Evolutionary conservation across 768 basidiomycete genomes (phyloP).

Genomic region (Trametes cinnabarina): DNA sequence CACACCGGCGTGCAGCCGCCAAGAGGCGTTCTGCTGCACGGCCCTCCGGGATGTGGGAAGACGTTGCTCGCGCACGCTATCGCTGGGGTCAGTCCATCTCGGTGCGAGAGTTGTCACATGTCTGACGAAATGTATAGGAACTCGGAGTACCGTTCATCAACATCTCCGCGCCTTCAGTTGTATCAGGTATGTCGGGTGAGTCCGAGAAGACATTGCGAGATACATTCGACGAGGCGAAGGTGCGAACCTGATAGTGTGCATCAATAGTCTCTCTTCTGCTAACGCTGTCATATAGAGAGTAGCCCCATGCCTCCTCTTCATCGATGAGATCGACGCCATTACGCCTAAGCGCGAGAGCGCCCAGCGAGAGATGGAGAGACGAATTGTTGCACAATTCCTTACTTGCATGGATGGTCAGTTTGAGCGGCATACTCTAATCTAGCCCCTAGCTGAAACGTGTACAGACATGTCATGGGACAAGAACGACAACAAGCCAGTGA

Average conservation of each 20-base stretch:
- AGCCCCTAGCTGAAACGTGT: neutral
- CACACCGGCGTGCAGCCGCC: slow-evolving; percentile 93
- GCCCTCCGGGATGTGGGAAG: slow-evolving; percentile 97
- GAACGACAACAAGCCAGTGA: slow-evolving; percentile 86
- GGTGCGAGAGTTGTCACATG: neutral
- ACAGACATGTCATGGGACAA: slow-evolving; percentile 95
- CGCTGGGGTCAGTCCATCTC: slow-evolving; percentile 68
- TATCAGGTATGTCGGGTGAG: slow-evolving; percentile 98
- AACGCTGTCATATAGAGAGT: slow-evolving; percentile 57
- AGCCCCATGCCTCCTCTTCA: slow-evolving; percentile 91
- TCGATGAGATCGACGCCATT: slow-evolving; percentile 98
- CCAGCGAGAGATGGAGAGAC: slow-evolving; percentile 95
- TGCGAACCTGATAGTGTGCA: slow-evolving; percentile 31
- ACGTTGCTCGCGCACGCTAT: slow-evolving; percentile 93
- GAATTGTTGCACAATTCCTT: slow-evolving; percentile 95
- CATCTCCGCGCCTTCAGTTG: slow-evolving; percentile 92
- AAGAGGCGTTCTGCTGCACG: slow-evolving; percentile 88
- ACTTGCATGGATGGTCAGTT: slow-evolving; percentile 96
- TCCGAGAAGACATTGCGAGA: slow-evolving; percentile 95
- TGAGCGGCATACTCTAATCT: neutral
- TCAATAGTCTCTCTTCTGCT: too few species aligned
- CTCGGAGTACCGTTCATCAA: slow-evolving; percentile 89
- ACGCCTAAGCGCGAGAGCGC: slow-evolving; percentile 98
- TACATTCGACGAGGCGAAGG: slow-evolving; percentile 97
- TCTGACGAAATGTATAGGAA: slow-evolving; percentile 52